A percentile compares a stretch with the other conserved stretches of the same genome.
phyloP scores from a whole-genome alignment of 1,284 basidiomycete species.

The Pascua guehoae region DNA sequence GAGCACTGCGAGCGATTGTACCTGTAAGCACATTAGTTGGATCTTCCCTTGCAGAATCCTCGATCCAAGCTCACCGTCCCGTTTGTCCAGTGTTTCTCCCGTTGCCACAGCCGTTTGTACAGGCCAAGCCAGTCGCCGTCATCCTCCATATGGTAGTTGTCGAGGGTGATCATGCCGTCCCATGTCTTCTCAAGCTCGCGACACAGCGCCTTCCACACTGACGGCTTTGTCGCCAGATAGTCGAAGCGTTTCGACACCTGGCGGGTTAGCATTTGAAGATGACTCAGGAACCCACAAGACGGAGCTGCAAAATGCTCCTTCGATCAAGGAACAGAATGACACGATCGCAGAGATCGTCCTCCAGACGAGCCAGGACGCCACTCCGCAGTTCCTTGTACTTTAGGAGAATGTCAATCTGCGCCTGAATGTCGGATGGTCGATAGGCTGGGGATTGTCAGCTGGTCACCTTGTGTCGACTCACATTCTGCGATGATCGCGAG shows the following conservation, averaged over 20 bases:
- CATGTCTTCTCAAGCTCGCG: constrained; percentile 28
- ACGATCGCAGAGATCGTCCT: constrained; percentile 62
- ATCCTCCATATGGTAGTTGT: constrained; percentile 48
- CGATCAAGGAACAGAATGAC: constrained; percentile 66
- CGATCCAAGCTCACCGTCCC: constrained; percentile 6
- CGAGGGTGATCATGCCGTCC: constrained; percentile 20
- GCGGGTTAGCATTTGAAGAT: constrained; percentile 7
- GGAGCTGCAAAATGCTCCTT: constrained; percentile 58
- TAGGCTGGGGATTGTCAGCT: constrained; percentile 28
- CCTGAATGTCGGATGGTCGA: constrained; percentile 48
- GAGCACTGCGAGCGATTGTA: constrained; percentile 71
- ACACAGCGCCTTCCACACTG: constrained; percentile 61
- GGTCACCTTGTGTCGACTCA: constrained; percentile 8
- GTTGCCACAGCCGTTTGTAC: constrained; percentile 75
- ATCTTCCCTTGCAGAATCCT: constrained; percentile 8
- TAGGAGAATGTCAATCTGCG: constrained; percentile 72
- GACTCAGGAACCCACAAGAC: constrained; percentile 49
- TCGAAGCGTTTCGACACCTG: constrained; percentile 76
- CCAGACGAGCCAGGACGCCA: constrained; percentile 71
- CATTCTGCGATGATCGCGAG: constrained; percentile 30
- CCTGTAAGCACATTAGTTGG: constrained; percentile 46
- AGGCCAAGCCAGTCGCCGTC: constrained; percentile 76
- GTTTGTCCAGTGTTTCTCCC: constrained; percentile 73
- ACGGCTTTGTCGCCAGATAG: constrained; percentile 63
- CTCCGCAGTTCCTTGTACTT: constrained; percentile 74